Evolutionary conservation across 2,329 filamentous ascomycete genomes (phyloP).

Genomic region (Paraphoma sp.): DNA sequence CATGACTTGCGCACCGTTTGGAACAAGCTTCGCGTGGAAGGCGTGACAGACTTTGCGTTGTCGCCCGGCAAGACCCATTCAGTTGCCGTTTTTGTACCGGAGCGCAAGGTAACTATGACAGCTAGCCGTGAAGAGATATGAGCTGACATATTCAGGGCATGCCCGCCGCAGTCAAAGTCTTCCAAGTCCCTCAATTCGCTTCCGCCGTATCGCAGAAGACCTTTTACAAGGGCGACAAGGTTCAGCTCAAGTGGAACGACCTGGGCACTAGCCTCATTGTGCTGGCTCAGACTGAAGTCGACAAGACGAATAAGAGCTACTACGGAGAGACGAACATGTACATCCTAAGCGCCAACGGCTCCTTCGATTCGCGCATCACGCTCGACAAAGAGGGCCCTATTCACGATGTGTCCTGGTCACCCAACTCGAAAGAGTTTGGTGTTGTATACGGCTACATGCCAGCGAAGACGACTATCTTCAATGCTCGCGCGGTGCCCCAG

Average conservation of each 20-base stretch:
- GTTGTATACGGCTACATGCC: slow-evolving; percentile 99
- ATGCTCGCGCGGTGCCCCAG: slow-evolving; percentile 79
- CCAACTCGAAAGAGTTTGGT: slow-evolving; percentile 96
- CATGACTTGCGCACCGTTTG: slow-evolving; percentile 84
- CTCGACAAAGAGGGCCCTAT: slow-evolving; percentile 98
- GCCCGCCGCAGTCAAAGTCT: slow-evolving; percentile 93
- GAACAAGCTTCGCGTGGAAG: slow-evolving; percentile 95
- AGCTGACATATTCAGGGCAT: slow-evolving; percentile 68
- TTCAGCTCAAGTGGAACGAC: slow-evolving; percentile 97
- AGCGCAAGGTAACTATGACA: slow-evolving; percentile 76
- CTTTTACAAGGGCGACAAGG: slow-evolving; percentile 99
- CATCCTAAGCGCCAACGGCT: slow-evolving; percentile 87
- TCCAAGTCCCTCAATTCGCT: slow-evolving; percentile 86
- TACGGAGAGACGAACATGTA: slow-evolving; percentile 98
- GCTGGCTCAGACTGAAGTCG: slow-evolving; percentile 95
- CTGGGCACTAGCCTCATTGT: slow-evolving; percentile 91
- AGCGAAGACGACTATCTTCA: slow-evolving; percentile 99
- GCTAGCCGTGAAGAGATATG: neutral
- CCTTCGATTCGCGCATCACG: slow-evolving; percentile 89
- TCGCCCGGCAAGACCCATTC: slow-evolving; percentile 89
- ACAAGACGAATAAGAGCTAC: slow-evolving; percentile 98
- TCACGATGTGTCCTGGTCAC: slow-evolving; percentile 98
- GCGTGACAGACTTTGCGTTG: slow-evolving; percentile 86
- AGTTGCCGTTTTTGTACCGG: slow-evolving; percentile 92
- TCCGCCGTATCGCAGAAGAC: slow-evolving; percentile 92